These are phyloP conservation scores for cucumber (Cucumis sativus) DNA, from an alignment of 306 rosid genomes.

Conservation along the genomic window Cucumber_9930_V3 NC_026655.2:27488001-27488500, in stretches of 20 bases:
- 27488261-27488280: too few relatives aligned
- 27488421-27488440: neutral
- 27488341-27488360: neutral
- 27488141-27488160: neutral
- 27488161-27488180: neutral
- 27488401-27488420: neutral
- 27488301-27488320: neutral
- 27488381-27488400: neutral
- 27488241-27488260: too few relatives aligned
- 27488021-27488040: too few relatives aligned
- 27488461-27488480: neutral
- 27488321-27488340: neutral
- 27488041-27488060: too few relatives aligned
- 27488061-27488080: slow-evolving; percentile 21
- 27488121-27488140: neutral
- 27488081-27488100: slow-evolving; percentile 39
- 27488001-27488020: too few relatives aligned
- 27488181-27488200: neutral
- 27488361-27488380: neutral
- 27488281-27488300: too few relatives aligned
- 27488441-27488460: neutral
- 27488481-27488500: too few relatives aligned
- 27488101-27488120: slow-evolving; percentile 33
- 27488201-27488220: neutral
- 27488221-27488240: too few relatives aligned